Base-by-base conservation (phyloP, 2,329 filamentous ascomycete genomes). In the Pyrenochaeta sp. region DNA sequence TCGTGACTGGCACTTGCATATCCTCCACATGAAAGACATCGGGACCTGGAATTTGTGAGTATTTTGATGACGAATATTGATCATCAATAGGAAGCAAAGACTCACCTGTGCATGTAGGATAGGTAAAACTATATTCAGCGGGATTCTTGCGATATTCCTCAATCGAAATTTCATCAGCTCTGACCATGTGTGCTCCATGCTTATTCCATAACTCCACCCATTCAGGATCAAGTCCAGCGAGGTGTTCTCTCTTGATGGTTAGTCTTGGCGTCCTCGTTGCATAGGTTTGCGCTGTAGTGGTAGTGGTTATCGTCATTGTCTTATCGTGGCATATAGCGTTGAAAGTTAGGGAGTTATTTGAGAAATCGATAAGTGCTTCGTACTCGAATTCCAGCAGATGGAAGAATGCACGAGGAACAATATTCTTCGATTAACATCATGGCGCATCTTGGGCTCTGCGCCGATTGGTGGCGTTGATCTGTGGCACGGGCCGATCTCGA, bases 131-230 rank as follows among this genome's bases (percentile, higher is more conserved):
- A 32, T 61, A 61, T 39, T 28, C 27, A 7, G 53, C 25, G 24
- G 61, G 61, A 15, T 61, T 58, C n/a, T 43, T 49, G 28, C 54
- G 58, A 40, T 58, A 59, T 30, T 64, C 45, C 45, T 64, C 61
- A 34, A 64, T 48, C 27, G 61, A 48, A 12, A 61, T 28, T 40
- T 64, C 58, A 40, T 64, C 61, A 9, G 61, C 57, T 39, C 58
- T 56, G 44, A 61, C 54, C 49, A 58, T 64, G 30, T 53, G 30
- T 43, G 52, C 58, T 22, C 61, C 61, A 49, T 64, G 46, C 30
- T 30, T 49, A 27, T 61, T 51, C 61, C 61, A 64, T 24, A 64
- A 8, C 8, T 58, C 49, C 19, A 54, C 39, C 61, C 61, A 64
- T 54, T 61, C 54, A 6, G 54, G 58, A 44, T 64, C 61, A 10